Conservation (phyloP, 108 stramenopile genomes). For the Stephanodiscus minutulus region DNA sequence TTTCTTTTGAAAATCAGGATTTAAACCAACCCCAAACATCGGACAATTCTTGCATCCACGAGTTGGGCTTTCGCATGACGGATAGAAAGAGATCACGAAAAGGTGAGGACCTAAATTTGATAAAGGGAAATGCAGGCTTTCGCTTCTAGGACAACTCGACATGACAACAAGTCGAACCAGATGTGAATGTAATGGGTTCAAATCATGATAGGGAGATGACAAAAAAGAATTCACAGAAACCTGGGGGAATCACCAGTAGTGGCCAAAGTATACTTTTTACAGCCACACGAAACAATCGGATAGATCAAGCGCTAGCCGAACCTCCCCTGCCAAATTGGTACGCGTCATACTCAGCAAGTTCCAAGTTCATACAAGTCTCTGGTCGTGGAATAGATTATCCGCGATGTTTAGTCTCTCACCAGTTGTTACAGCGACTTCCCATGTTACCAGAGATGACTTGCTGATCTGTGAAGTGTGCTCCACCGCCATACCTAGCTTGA, state of each 20-base stretch:
- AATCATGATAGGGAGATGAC: too few species aligned
- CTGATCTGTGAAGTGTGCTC: slow-evolving; percentile 62
- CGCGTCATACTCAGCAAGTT: too few species aligned
- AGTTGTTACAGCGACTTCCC: slow-evolving; percentile 81
- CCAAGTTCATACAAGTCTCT: background rate
- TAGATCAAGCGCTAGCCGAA: too few species aligned
- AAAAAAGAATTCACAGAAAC: too few species aligned
- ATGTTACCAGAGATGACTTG: slow-evolving; percentile 79
- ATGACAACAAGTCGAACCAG: slow-evolving; percentile 1
- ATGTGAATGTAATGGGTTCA: background rate
- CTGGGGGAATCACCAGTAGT: too few species aligned
- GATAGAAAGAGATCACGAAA: background rate
- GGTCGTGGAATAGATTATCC: background rate
- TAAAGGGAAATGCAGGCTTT: background rate
- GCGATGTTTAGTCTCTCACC: slow-evolving; percentile 20
- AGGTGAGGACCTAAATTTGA: background rate
- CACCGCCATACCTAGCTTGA: slow-evolving; percentile 53
- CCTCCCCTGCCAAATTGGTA: background rate
- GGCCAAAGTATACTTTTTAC: too few species aligned
- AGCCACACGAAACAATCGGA: too few species aligned
- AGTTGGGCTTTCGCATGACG: slow-evolving; percentile 47
- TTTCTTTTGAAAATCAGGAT: slow-evolving; percentile 81
- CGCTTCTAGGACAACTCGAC: background rate
- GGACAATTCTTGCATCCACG: slow-evolving; percentile 81
- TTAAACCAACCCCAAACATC: slow-evolving; percentile 91